phyloP scores from a whole-genome alignment of 108 stramenopile genomes.

The Ochromonas danica region DNA sequence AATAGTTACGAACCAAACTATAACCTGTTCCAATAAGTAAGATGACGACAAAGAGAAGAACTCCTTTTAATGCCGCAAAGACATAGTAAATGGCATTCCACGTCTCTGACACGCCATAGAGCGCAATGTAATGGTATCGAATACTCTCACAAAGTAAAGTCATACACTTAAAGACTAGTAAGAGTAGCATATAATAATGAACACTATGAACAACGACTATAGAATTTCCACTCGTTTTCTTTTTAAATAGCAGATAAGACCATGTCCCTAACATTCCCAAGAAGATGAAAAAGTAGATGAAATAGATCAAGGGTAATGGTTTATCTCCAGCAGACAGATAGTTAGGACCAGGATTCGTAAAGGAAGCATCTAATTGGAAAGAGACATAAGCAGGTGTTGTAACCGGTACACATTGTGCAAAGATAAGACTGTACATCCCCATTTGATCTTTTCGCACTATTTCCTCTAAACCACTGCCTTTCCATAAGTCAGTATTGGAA shows the following conservation, averaged over 20 bases:
- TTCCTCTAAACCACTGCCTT: constrained; percentile 23
- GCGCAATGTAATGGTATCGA: constrained; percentile 81
- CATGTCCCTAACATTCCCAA: constrained; percentile 47
- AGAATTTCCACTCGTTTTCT: constrained; percentile 34
- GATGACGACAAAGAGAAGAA: constrained; percentile 85
- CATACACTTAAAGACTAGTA: constrained; percentile 75
- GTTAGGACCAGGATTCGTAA: constrained; percentile 77
- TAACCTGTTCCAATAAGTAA: constrained; percentile 93
- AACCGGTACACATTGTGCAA: constrained; percentile 67
- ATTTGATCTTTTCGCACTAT: constrained; percentile 55
- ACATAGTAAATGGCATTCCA: constrained; percentile 79
- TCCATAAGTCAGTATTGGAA: constrained; percentile 35
- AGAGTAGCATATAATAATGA: constrained; percentile 83
- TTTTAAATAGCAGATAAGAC: constrained; percentile 37
- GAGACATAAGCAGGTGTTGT: constrained; percentile 40
- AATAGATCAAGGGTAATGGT: constrained; percentile 74
- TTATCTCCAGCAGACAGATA: constrained; percentile 88
- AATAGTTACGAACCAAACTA: constrained; percentile 87
- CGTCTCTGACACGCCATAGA: constrained; percentile 79
- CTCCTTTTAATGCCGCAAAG: constrained; percentile 73
- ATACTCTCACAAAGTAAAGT: constrained; percentile 78
- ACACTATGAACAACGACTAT: constrained; percentile 74
- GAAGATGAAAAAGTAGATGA: constrained; percentile 73
- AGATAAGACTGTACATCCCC: constrained; percentile 84
- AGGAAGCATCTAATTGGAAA: constrained; percentile 79